Evolutionary conservation across 73 alveolate species (phyloP), one percentile per base, ranked within the genome.

Genomic region (Paramecium tetraurelia): DNA sequence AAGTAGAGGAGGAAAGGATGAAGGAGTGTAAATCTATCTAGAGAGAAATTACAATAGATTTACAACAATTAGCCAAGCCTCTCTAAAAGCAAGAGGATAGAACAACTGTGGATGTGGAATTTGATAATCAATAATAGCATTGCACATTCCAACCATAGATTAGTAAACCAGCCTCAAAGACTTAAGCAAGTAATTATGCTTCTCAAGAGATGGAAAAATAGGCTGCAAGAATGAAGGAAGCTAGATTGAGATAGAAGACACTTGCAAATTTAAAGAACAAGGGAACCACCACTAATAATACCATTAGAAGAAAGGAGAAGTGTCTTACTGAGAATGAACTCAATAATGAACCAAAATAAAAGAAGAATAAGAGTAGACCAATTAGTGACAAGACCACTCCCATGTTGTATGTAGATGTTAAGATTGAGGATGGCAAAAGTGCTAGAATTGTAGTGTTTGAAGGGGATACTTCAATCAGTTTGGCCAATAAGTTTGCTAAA

Each of bases 371-470:
- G 38, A 94, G 95, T 44, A 80, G 75, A 80, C 90, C 90, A 0
- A 20, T 80, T 5, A 38, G 48, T 80, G 46, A 63, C 10, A 93
- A 93, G 8, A 53, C 35, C 7, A 53, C 69, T 53, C 99, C 99
- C 29, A 59, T 96, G 71, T 96, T 97, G 27, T 97, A 89, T 93
- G 99, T 98, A 5, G 99, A 98, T 93, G 98, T 98, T 22, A 98
- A 98, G 71, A 92, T 97, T 41, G 99, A 99, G n/a, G 97, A 97
- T 85, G 98, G 96, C 12, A 93, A 94, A 40, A 95, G 96, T 68
- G 99, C 97, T 40, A 97, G 99, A 87, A 97, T 98, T 35, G 93
- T 95, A 86, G 99, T 98, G 18, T 96, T 90, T 83, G 99, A 97
- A 92, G 99, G 99, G 7, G 98, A 98, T 84, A 95, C 98, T 1